Evolutionary conservation across 495 filamentous ascomycete species (phyloP), one percentile per base, ranked within the genome.

Genomic region (Hamigera avellanea): DNA sequence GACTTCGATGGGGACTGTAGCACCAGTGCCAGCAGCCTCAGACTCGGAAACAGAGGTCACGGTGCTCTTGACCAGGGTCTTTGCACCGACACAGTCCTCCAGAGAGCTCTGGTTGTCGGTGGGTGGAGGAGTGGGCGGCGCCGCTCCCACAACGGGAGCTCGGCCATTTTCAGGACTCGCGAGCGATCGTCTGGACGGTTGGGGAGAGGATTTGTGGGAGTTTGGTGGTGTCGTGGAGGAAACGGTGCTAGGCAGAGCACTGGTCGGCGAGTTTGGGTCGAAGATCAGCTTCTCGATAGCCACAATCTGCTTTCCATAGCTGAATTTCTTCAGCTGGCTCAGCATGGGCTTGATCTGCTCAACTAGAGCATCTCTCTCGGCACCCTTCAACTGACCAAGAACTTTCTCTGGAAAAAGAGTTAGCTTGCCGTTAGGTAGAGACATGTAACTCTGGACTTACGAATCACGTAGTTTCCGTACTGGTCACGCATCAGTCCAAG

Each of bases 401-500:
- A 94, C 69, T 60, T 85, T 88, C 59, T 93, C 85, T 93, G 50
- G 2, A 12, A 3, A n/a, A 33, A 21, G 12, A 19, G 2, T 35
- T 25, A 35, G 33, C 19, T 4, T 19, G 3, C 10, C 14, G 8
- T 32, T n/a, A n/a, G n/a, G 21, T 19, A 35, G 49, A 37, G 76
- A 65, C 14, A 30, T 23, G 17, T 35, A 14, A 9, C 13, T 23
- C 23, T 6, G 6, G 15, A 8, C 89, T 73, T 77, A 93, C 86
- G 91, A 41, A 98, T 81, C 12, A 96, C 91, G 53, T 98, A 98
- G 54, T 98, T 98, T 28, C 85, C 93, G 56, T 80, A 98, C 42
- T 83, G 80, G 52, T 98, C 91, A 41, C 80, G 83, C 69, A 95
- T 89, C 52, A 96, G 59, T 8, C 71, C 66, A 36, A 80, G 68